Evolutionary conservation across 257 asterid genomes (phyloP).

Genomic region (Oldenlandia corymbosa): DNA sequence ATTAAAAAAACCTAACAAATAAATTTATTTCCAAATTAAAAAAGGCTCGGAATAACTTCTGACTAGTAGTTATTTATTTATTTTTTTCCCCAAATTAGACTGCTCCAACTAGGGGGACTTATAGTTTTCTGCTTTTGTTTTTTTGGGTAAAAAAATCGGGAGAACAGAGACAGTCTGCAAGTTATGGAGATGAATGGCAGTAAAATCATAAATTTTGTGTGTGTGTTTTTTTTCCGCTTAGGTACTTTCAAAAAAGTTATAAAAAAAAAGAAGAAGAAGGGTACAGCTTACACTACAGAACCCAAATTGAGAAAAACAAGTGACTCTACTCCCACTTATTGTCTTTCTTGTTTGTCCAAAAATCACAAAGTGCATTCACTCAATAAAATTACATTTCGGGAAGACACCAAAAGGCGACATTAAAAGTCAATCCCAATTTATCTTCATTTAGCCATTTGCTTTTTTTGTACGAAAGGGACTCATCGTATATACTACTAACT

Average conservation of each 20-base stretch:
- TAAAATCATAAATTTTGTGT: background rate
- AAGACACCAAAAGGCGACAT: background rate
- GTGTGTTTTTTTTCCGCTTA: too few species aligned
- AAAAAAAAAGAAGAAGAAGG: too few species aligned
- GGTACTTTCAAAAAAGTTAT: too few species aligned
- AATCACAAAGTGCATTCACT: background rate
- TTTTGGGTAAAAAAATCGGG: background rate
- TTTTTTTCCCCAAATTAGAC: background rate
- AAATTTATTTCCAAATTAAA: background rate
- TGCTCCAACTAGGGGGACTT: background rate
- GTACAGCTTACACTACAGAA: too few species aligned
- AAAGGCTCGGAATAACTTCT: background rate
- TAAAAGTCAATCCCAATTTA: background rate
- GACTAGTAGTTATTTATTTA: background rate
- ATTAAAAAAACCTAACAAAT: too few species aligned
- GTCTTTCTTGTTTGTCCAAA: conserved; percentile 5
- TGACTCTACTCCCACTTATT: background rate
- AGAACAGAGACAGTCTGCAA: background rate
- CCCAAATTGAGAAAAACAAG: background rate
- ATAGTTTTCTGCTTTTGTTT: background rate
- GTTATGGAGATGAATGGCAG: background rate
- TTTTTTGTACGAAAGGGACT: background rate
- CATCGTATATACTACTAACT: too few species aligned
- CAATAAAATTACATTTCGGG: background rate
- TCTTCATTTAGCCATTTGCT: background rate